These are phyloP conservation scores for Aspergillus aculeatinus DNA, from an alignment of 2,329 filamentous ascomycete species.

Conservation along the genomic window DNA sequence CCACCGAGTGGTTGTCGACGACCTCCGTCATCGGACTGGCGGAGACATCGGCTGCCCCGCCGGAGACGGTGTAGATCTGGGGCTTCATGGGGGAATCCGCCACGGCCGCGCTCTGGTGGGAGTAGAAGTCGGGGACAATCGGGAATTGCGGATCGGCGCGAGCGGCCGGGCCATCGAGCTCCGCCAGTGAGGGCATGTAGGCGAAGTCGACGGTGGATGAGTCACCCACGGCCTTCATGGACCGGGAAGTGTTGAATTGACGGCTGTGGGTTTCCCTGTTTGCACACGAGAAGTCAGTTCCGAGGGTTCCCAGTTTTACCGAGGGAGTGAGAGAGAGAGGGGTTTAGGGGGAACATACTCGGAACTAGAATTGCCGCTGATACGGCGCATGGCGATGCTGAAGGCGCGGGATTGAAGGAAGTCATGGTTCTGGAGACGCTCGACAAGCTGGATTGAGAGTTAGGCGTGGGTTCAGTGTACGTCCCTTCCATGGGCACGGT, in stretches of 20 bases:
- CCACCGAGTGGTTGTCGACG: constrained; percentile 55
- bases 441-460: constrained; percentile 43
- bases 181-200: constrained; percentile 56
- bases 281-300: constrained; percentile 29
- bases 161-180: constrained; percentile 39
- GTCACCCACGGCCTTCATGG: constrained; percentile 57
- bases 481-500: background rate
- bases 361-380: constrained; percentile 43
- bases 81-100: constrained; percentile 50
- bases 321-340: background rate
- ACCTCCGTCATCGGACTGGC: constrained; percentile 59
- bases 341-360: constrained; percentile 31
- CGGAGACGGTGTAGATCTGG: constrained; percentile 56
- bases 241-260: constrained; percentile 62
- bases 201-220: constrained; percentile 63
- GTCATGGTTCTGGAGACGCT: constrained; percentile 55
- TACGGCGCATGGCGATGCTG: constrained; percentile 53
- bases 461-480: background rate
- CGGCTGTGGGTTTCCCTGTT: constrained; percentile 56
- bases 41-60: constrained; percentile 41
- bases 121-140: constrained; percentile 47
- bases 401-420: constrained; percentile 54
- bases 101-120: constrained; percentile 27
- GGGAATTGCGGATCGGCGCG: constrained; percentile 49
- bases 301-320: background rate